phyloP scores from a whole-genome alignment of 2,329 filamentous ascomycete genomes.

The Aspergillus japonicus region DNA sequence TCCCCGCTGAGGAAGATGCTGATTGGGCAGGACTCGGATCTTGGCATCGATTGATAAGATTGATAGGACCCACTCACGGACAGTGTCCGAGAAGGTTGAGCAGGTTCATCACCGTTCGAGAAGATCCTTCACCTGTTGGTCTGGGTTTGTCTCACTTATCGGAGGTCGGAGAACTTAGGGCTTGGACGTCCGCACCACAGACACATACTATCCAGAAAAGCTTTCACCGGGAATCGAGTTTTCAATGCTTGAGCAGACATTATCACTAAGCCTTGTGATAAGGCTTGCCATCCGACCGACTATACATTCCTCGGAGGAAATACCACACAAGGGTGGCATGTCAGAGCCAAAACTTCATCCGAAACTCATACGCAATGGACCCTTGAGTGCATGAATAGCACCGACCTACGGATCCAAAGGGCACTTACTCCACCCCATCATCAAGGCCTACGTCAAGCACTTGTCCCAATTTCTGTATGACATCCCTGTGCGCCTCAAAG shows the following conservation, averaged over 20 bases:
- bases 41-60: slow-evolving; percentile 7
- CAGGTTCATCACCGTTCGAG: neutral
- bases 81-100: slow-evolving; percentile 2
- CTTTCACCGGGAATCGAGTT: neutral
- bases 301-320: neutral
- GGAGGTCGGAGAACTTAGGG: neutral
- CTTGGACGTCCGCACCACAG: neutral
- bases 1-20: neutral
- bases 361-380: neutral
- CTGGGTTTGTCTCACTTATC: neutral
- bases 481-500: no score
- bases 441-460: no score
- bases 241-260: no score
- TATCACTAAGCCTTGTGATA: no score
- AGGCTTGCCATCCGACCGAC: no score
- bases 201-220: neutral
- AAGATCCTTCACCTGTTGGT: neutral
- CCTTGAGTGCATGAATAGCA: no score
- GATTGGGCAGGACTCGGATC: neutral
- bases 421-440: no score
- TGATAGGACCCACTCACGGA: slow-evolving; percentile 1
- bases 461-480: no score
- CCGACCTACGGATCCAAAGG: no score
- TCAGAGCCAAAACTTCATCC: neutral
- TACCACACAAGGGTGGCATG: neutral